Base-by-base conservation (phyloP, 208 protist species). In the Wallacemonas collosoma region DNA sequence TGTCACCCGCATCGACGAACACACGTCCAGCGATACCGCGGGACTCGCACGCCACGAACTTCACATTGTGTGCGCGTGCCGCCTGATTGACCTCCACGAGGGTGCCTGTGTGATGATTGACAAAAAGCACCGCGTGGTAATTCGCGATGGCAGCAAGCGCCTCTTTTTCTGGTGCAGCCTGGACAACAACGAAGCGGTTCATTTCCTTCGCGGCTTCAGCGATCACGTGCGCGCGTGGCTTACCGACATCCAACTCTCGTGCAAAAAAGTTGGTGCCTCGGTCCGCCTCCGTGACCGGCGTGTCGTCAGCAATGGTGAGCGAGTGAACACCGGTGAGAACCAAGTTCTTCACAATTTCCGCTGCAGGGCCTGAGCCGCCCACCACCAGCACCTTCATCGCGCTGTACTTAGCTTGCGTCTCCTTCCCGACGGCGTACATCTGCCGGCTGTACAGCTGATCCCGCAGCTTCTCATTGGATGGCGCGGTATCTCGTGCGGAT, bases 291-390 rank as follows among this genome's bases (percentile, higher is more conserved):
- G 64, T 60, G 5, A 88, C 68, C 1, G 67, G 41, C 2, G 73
- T 72, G 55, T 77, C 58, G 63, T 98, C 95, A 14, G 85, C 68
- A 39, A 98, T 62, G 53, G 55, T 76, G 8, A 98, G 81, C 26
- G 80, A 83, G 38, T 80, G 75, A 17, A 98, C 93, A 7, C 93
- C 92, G 15, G 92, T 94, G 53, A 98, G 85, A 8, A 88, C 79
- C 36, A 98, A 60, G 72, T 97, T 98, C 67, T 98, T 98, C 44
- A 96, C 85, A 38, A 98, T 85, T 80, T 98, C 94, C 17, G 93
- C 86, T 2, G 81, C 91, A 1, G 94, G 81, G 17, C 95, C 95
- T 51, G 45, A 74, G 40, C 88, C 76, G 12, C 95, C 95, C 50
- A 95, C 85, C 40, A 98, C 85, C 51, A 98, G 81, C 4, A 98